Evolutionary conservation across 1,284 basidiomycete species (phyloP), one percentile per base, ranked within the genome.

Genomic region (Tilletia indica): DNA sequence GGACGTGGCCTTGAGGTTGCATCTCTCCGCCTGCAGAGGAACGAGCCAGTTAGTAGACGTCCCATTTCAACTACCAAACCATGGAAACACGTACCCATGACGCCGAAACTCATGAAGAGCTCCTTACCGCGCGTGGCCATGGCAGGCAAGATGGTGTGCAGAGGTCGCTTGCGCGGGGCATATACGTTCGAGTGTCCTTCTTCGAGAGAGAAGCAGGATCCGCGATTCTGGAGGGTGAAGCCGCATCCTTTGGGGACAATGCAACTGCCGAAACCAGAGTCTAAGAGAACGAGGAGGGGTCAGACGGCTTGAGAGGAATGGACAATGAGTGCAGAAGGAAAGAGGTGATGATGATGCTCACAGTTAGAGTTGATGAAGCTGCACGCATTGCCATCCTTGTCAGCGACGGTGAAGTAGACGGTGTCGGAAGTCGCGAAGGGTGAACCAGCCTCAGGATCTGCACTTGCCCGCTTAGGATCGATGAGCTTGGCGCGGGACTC

Each of bases 301-400:
- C 67, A 21, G 25, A 9, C 8, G n/a, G 5, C 39, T 47, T 19
- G 3, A 31, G 51, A 8, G 51, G 19, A 54, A 54, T 54, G 51
- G 51, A 54, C 8, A 2, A n/a, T 31, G 25, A 31, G 0, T 31
- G 25, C 25, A 31, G 25, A 31, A 31, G 25, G 25, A 31, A 31
- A 31, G 0, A 31, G 25, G 25, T 31, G 25, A 31, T 31, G 25
- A 31, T 31, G n/a, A 31, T 8, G 68, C 71, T 56, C 89, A 83
- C 93, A 96, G 84, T 95, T 96, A 77, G 92, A 94, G 84, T 94
- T 92, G 74, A 98, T 98, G 84, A 91, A 97, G 75, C 92, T 94
- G 85, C 93, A 96, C 1, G 93, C 92, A 83, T 97, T 97, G 4
- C 94, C 94, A 88, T 92, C 91, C 80, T 91, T 74, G 73, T 86